Conservation (phyloP, 345 rosid species). For the Anastatica hierochuntica region DNA sequence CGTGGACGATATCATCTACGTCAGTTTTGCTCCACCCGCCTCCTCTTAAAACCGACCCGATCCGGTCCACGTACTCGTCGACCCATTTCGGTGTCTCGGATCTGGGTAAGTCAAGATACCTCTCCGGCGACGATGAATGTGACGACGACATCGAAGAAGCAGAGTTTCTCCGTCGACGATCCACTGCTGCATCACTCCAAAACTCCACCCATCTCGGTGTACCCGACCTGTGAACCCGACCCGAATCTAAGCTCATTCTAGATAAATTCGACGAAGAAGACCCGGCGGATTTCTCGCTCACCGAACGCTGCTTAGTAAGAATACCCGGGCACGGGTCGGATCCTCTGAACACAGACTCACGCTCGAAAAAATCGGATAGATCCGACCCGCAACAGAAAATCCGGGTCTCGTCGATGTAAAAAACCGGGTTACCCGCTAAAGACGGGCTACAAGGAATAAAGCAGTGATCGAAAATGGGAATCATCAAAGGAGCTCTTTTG, state of each 20-base stretch:
- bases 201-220: constrained; percentile 95
- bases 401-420: constrained; percentile 78
- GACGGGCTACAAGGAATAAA: constrained; percentile 86
- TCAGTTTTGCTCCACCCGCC: constrained; percentile 95
- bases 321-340: constrained; percentile 35
- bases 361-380: constrained; percentile 84
- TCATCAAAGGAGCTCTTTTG: constrained; percentile 76
- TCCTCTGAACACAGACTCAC: constrained; percentile 56
- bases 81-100: constrained; percentile 76
- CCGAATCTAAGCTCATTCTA: constrained; percentile 55
- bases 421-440: constrained; percentile 92
- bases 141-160: constrained; percentile 37
- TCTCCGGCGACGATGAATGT: constrained; percentile 64
- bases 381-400: constrained; percentile 91
- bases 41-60: constrained; percentile 68
- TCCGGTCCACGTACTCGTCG: constrained; percentile 51
- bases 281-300: constrained; percentile 52
- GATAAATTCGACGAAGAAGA: constrained; percentile 39
- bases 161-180: constrained; percentile 66
- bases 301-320: constrained; percentile 53
- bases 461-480: constrained; percentile 87
- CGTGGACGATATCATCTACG: constrained; percentile 57
- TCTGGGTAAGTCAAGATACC: constrained; percentile 61
- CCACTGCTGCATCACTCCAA: constrained; percentile 84
- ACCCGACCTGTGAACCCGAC: constrained; percentile 31